These are phyloP conservation scores for Colletotrichum liriopes DNA, from an alignment of 2,329 filamentous ascomycete genomes.

Conservation along the genomic window DNA sequence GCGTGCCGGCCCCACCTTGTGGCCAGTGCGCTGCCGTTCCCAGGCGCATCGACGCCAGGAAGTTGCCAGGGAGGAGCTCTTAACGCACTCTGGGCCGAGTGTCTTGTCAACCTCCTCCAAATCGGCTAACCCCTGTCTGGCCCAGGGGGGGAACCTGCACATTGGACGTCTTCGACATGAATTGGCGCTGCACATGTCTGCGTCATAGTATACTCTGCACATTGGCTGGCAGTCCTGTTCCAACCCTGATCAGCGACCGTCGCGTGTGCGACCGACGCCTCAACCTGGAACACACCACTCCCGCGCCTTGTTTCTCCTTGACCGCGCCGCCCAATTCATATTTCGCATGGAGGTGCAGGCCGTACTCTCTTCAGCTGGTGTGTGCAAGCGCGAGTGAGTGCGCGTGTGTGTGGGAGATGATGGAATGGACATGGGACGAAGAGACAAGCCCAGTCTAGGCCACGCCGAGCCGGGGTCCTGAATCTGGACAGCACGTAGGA, in stretches of 20 bases:
- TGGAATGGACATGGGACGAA: background rate
- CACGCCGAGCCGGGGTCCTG: slow-evolving; percentile 11
- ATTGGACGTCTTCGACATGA: background rate
- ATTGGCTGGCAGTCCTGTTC: background rate
- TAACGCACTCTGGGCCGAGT: background rate
- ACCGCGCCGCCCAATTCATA: background rate
- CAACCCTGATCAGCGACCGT: background rate
- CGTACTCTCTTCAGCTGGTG: background rate
- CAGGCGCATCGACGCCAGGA: slow-evolving; percentile 39
- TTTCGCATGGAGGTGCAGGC: background rate
- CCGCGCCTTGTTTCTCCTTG: slow-evolving; percentile 25
- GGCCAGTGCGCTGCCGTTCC: slow-evolving; percentile 31
- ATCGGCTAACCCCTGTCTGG: slow-evolving; percentile 20
- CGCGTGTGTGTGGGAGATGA: background rate
- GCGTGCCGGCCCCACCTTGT: background rate
- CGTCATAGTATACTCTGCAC: slow-evolving; percentile 23
- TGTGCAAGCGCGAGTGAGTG: background rate
- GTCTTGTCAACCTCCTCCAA: slow-evolving; percentile 2
- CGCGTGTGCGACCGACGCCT: slow-evolving; percentile 1
- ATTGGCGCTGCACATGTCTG: slow-evolving; percentile 29
- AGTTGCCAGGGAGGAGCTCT: slow-evolving; percentile 14
- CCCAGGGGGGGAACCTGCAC: background rate
- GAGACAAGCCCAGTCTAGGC: slow-evolving; percentile 18
- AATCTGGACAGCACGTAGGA: background rate
- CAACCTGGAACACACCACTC: slow-evolving; percentile 30